Evolutionary conservation across 176 grass and related monocot species (phyloP).

Genomic region (Carex cristatella): DNA sequence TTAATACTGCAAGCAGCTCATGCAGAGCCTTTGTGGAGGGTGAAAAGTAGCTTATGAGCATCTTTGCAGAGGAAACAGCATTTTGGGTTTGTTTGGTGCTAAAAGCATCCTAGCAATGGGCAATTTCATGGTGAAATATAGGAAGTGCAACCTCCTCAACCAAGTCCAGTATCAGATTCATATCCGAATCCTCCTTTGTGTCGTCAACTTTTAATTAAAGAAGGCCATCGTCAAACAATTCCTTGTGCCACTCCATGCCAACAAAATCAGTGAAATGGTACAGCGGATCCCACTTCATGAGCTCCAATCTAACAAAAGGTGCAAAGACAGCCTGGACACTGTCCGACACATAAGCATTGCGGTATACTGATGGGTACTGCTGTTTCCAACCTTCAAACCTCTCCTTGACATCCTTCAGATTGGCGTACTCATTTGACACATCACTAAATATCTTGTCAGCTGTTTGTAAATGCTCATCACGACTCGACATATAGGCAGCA

Average conservation of each 20-base stretch:
- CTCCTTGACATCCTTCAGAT: slow-evolving; percentile 81
- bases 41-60: slow-evolving; percentile 67
- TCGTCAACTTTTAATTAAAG: slow-evolving; percentile 14
- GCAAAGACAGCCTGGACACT: slow-evolving; percentile 60
- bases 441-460: slow-evolving; percentile 68
- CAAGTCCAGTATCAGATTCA: slow-evolving; percentile 50
- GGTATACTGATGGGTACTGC: slow-evolving; percentile 56
- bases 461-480: slow-evolving; percentile 65
- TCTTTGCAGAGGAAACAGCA: slow-evolving; percentile 43
- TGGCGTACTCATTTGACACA: slow-evolving; percentile 84
- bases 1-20: slow-evolving; percentile 49
- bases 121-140: slow-evolving; percentile 81
- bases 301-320: slow-evolving; percentile 80
- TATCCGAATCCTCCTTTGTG: slow-evolving; percentile 42
- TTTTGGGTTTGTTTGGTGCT: slow-evolving; percentile 67
- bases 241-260: slow-evolving; percentile 72
- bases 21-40: slow-evolving; percentile 51
- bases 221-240: slow-evolving; percentile 59
- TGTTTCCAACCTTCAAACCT: slow-evolving; percentile 85
- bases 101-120: slow-evolving; percentile 79
- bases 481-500: slow-evolving; percentile 63
- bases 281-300: slow-evolving; percentile 91
- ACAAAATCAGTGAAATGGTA: slow-evolving; percentile 52
- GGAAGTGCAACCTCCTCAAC: slow-evolving; percentile 88
- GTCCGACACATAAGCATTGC: slow-evolving; percentile 71